Evolutionary conservation across 1,139 yeast genomes (phyloP).

Genomic region (Zhuliangozyma blackwelliae): DNA sequence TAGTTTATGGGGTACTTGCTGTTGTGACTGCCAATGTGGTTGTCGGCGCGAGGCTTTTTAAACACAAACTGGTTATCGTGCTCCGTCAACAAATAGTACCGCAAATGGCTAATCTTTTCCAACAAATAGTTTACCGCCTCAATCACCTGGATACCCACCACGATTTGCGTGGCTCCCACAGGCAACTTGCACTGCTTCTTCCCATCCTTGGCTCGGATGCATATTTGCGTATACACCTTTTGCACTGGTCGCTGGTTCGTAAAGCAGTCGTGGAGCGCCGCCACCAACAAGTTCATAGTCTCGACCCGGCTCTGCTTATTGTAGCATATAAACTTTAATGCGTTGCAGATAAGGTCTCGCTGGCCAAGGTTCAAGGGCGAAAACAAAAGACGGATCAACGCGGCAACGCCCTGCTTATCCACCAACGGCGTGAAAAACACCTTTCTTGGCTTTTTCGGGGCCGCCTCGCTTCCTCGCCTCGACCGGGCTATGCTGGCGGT

Average conservation of each 20-base stretch:
- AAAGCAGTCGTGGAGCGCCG: constrained; percentile 73
- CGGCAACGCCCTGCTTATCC: constrained; percentile 73
- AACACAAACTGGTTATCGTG: constrained; percentile 61
- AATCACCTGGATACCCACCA: constrained; percentile 72
- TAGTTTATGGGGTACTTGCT: constrained; percentile 70
- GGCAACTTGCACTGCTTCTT: constrained; percentile 39
- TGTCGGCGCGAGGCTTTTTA: constrained; percentile 20
- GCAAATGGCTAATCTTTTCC: constrained; percentile 63
- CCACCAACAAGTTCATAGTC: constrained; percentile 63
- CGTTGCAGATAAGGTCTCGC: constrained; percentile 61
- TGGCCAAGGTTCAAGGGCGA: constrained; percentile 67
- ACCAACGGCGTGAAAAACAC: constrained; percentile 61
- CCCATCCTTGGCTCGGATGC: constrained; percentile 25
- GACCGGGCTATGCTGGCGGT: too few relatives aligned
- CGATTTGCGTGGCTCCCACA: constrained; percentile 59
- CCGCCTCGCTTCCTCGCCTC: constrained; percentile 5
- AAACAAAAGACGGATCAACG: constrained; percentile 67
- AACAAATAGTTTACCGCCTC: constrained; percentile 72
- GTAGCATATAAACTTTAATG: constrained; percentile 65
- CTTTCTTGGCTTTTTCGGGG: constrained; percentile 20
- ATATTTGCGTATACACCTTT: constrained; percentile 57
- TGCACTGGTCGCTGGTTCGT: constrained; percentile 59
- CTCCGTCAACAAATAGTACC: constrained; percentile 75
- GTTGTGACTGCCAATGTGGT: constrained; percentile 28
- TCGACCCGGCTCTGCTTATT: constrained; percentile 79